phyloP scores from a whole-genome alignment of 148 eudicot genomes.

The Drosera capensis region DNA sequence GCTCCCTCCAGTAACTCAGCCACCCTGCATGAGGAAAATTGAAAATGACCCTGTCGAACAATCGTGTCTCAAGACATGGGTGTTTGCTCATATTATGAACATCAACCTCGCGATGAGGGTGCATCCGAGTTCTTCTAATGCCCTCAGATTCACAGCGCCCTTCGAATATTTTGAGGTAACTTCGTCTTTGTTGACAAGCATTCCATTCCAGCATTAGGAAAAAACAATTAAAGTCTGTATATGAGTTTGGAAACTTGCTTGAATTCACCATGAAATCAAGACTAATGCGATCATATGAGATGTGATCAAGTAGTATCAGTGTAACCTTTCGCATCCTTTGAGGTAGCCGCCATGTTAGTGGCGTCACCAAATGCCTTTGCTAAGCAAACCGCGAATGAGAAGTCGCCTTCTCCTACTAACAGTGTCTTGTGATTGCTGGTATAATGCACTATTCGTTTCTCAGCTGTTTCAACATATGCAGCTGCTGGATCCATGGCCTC shows the following conservation, averaged over 20 bases:
- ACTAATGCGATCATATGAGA: background rate
- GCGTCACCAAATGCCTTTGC: background rate
- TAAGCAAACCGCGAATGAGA: background rate
- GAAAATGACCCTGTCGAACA: background rate
- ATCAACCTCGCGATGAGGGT: background rate
- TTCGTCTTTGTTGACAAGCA: background rate
- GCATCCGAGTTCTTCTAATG: background rate
- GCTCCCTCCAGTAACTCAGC: background rate
- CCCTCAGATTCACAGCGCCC: background rate
- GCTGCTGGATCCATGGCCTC: too few species aligned
- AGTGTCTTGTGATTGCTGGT: background rate
- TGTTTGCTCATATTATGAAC: background rate
- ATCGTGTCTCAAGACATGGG: background rate
- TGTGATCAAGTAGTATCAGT: background rate
- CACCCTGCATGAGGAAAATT: background rate
- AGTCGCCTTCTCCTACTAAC: background rate
- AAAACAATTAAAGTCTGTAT: background rate
- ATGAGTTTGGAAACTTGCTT: background rate
- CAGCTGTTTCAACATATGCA: background rate
- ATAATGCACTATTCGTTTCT: background rate
- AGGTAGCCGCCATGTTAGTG: background rate
- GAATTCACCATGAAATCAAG: background rate
- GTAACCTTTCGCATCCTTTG: background rate
- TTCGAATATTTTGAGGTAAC: background rate
- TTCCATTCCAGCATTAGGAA: background rate